A percentile compares a stretch with the other conserved stretches of the same genome.
phyloP scores from a whole-genome alignment of 192 early-diverging fungal species.

The Dissophora globulifera region DNA sequence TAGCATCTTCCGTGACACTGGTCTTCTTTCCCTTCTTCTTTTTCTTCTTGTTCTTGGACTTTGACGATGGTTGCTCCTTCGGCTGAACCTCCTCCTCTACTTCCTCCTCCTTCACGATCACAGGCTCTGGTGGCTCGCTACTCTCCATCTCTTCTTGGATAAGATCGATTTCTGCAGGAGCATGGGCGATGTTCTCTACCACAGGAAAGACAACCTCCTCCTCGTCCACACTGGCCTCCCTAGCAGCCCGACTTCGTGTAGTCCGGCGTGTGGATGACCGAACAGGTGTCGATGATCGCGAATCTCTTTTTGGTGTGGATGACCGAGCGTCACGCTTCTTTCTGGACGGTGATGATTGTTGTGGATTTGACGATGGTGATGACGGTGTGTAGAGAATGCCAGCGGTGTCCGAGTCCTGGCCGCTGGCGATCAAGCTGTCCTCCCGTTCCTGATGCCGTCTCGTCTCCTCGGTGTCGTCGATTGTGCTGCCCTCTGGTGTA shows the following conservation, averaged over 20 bases:
- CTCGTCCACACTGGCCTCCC: too few species aligned
- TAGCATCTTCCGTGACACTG: conserved; percentile 1
- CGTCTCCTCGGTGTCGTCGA: not conserved
- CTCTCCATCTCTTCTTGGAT: not conserved
- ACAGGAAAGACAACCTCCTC: too few species aligned
- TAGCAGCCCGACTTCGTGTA: conserved; percentile 24
- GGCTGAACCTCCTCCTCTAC: too few species aligned
- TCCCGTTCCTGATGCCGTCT: conserved; percentile 6
- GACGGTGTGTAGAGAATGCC: too few species aligned
- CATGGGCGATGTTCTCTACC: too few species aligned
- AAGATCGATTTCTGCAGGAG: too few species aligned
- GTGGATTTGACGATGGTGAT: too few species aligned
- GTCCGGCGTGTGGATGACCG: conserved; percentile 18
- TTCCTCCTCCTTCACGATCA: not conserved
- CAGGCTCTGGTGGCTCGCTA: not conserved
- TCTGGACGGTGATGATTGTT: conserved; percentile 6
- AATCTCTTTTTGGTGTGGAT: conserved; percentile 5
- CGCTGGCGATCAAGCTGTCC: conserved; percentile 10
- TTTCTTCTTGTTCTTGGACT: conserved; percentile 16
- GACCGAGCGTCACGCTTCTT: conserved; percentile 15
- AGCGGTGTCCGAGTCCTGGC: conserved; percentile 19
- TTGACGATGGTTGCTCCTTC: not conserved
- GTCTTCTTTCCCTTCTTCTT: conserved; percentile 24
- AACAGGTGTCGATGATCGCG: conserved; percentile 11
- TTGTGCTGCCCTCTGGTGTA: conserved; percentile 11